Evolutionary conservation across 2,329 filamentous ascomycete genomes (phyloP).

Genomic region (Ascochyta koolunga): DNA sequence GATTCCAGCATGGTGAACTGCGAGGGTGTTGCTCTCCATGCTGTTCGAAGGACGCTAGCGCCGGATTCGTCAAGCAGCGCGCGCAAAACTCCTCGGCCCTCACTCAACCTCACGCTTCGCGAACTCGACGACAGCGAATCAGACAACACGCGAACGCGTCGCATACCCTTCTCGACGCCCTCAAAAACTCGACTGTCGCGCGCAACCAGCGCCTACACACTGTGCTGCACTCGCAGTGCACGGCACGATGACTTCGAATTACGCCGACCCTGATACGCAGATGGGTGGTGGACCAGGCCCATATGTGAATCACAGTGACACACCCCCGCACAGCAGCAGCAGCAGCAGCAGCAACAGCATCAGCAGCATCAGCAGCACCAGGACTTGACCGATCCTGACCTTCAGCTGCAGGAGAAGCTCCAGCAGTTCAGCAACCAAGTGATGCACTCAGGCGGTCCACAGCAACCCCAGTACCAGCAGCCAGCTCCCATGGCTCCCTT

Average conservation of each 20-base stretch:
- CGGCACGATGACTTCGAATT: constrained; percentile 38
- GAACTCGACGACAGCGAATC: constrained; percentile 28
- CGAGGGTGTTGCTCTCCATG: constrained; percentile 11
- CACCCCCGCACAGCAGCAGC: constrained; percentile 42
- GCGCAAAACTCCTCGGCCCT: constrained; percentile 38
- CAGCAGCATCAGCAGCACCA: constrained; percentile 42
- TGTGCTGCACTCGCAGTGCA: constrained; percentile 17
- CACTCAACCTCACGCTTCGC: constrained; percentile 25
- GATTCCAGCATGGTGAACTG: background rate
- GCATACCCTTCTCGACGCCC: background rate
- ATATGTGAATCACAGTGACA: constrained; percentile 45
- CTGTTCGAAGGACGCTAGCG: constrained; percentile 36
- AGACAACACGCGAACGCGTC: constrained; percentile 17
- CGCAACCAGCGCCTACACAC: constrained; percentile 25
- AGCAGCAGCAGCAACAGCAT: constrained; percentile 42
- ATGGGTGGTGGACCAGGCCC: constrained; percentile 42
- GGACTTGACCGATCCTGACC: constrained; percentile 39
- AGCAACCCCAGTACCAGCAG: constrained; percentile 38
- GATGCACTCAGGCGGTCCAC: constrained; percentile 35
- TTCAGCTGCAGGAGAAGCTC: constrained; percentile 44
- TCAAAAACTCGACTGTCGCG: constrained; percentile 1
- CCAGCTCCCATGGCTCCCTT: constrained; percentile 35
- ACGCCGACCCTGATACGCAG: constrained; percentile 44
- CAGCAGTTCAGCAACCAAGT: constrained; percentile 45
- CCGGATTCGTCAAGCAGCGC: constrained; percentile 37